These are phyloP conservation scores for Fistulifera solaris DNA, from an alignment of 108 stramenopile genomes.

Conservation along the genomic window DNA sequence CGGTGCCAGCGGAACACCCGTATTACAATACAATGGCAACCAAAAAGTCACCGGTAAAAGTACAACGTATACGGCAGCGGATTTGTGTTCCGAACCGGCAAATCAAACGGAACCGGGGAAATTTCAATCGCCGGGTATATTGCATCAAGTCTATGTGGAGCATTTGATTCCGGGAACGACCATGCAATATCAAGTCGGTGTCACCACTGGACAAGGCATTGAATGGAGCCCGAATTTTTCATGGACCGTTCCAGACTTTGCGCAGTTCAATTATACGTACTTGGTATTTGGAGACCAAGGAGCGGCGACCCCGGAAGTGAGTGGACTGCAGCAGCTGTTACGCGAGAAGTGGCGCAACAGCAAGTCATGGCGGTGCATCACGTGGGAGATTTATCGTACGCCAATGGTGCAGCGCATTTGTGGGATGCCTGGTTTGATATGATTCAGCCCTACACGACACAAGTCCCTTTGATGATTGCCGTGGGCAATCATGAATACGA, in stretches of 20 bases:
- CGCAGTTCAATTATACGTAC: constrained; percentile 22
- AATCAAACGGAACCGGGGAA: constrained; percentile 39
- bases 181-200: constrained; percentile 51
- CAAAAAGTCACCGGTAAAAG: constrained; percentile 19
- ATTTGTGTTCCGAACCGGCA: constrained; percentile 67
- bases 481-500: constrained; percentile 89
- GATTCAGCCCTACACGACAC: constrained; percentile 59
- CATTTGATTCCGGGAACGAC: constrained; percentile 33
- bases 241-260: neutral
- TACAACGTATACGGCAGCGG: constrained; percentile 43
- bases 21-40: neutral
- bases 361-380: constrained; percentile 48
- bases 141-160: constrained; percentile 40
- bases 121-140: constrained; percentile 44
- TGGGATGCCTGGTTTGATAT: constrained; percentile 74
- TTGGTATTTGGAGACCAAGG: constrained; percentile 70
- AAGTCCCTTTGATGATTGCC: constrained; percentile 64
- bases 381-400: constrained; percentile 59
- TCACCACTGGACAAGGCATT: constrained; percentile 18
- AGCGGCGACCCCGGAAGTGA: constrained; percentile 12
- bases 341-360: constrained; percentile 12
- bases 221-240: constrained; percentile 12
- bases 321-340: constrained; percentile 21
- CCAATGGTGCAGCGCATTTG: constrained; percentile 44
- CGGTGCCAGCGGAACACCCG: neutral